Conservation (phyloP, 2,329 filamentous ascomycete genomes). For the Fusarium albosuccineum region DNA sequence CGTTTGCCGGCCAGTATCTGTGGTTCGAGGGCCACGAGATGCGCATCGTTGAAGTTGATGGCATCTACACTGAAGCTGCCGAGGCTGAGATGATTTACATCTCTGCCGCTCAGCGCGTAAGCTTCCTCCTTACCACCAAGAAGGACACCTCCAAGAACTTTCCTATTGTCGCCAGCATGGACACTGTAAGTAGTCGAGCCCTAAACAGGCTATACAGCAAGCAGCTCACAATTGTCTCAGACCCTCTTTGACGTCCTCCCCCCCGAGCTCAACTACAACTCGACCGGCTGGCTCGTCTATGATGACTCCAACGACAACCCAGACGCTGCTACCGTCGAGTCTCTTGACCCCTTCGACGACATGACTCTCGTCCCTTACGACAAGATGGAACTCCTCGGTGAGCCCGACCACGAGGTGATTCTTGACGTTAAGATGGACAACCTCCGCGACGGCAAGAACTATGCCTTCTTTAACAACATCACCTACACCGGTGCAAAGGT, state of each 20-base stretch:
- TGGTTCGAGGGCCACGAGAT: slow-evolving; percentile 78
- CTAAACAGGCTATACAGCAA: background rate
- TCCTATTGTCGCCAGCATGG: slow-evolving; percentile 77
- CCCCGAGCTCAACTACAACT: slow-evolving; percentile 74
- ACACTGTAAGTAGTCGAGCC: slow-evolving; percentile 62
- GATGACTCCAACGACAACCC: slow-evolving; percentile 61
- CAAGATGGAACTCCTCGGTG: slow-evolving; percentile 68
- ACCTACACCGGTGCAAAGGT: slow-evolving; percentile 82
- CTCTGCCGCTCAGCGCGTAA: slow-evolving; percentile 75
- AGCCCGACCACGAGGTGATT: slow-evolving; percentile 73
- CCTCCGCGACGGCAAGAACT: slow-evolving; percentile 70
- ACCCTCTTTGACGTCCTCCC: slow-evolving; percentile 78
- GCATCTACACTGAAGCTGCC: slow-evolving; percentile 73
- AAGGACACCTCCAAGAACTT: slow-evolving; percentile 74
- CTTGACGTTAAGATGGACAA: slow-evolving; percentile 75
- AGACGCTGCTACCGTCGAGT: slow-evolving; percentile 67
- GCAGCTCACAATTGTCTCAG: slow-evolving; percentile 49
- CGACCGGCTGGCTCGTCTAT: slow-evolving; percentile 74
- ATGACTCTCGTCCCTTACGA: slow-evolving; percentile 78
- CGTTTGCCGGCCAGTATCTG: slow-evolving; percentile 75
- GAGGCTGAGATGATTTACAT: slow-evolving; percentile 75
- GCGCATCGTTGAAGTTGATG: slow-evolving; percentile 79
- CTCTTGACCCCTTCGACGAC: slow-evolving; percentile 80
- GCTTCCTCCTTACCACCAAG: slow-evolving; percentile 73
- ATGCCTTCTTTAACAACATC: slow-evolving; percentile 80